These are phyloP conservation scores for Penicillium flavigenum DNA, from an alignment of 495 filamentous ascomycete genomes.

Conservation along the genomic window DNA sequence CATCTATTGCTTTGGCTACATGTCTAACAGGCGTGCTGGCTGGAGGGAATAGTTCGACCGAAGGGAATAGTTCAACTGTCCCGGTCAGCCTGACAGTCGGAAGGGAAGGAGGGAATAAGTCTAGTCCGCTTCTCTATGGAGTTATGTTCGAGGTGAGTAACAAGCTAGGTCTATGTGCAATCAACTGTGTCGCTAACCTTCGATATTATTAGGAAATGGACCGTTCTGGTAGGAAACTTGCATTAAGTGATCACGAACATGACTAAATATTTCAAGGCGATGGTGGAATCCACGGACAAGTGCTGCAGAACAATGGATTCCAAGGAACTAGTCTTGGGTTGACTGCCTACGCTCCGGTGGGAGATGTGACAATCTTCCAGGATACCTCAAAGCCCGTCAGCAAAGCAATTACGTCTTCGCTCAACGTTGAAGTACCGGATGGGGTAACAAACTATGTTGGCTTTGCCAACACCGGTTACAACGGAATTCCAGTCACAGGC, in stretches of 20 bases:
- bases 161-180: neutral
- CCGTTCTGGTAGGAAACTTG: slow-evolving; percentile 54
- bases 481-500: slow-evolving; percentile 56
- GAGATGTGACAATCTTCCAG: slow-evolving; percentile 49
- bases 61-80: neutral
- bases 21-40: neutral
- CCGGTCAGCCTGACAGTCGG: slow-evolving; percentile 31
- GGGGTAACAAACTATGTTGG: slow-evolving; percentile 46
- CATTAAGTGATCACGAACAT: neutral
- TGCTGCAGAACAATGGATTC: slow-evolving; percentile 74
- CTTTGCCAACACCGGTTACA: slow-evolving; percentile 59
- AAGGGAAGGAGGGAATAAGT: slow-evolving; percentile 51
- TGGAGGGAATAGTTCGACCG: neutral
- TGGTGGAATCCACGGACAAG: slow-evolving; percentile 73
- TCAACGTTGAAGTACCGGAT: slow-evolving; percentile 50
- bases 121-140: slow-evolving; percentile 56
- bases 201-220: slow-evolving; percentile 59
- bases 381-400: slow-evolving; percentile 51
- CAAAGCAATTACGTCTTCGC: slow-evolving; percentile 54
- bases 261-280: slow-evolving; percentile 38
- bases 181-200: neutral
- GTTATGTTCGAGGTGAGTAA: slow-evolving; percentile 56
- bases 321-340: slow-evolving; percentile 52
- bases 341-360: slow-evolving; percentile 55
- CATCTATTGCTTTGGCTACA: slow-evolving; percentile 7